Conservation (phyloP, 441 rosid species). For the Brassica balearica region DNA sequence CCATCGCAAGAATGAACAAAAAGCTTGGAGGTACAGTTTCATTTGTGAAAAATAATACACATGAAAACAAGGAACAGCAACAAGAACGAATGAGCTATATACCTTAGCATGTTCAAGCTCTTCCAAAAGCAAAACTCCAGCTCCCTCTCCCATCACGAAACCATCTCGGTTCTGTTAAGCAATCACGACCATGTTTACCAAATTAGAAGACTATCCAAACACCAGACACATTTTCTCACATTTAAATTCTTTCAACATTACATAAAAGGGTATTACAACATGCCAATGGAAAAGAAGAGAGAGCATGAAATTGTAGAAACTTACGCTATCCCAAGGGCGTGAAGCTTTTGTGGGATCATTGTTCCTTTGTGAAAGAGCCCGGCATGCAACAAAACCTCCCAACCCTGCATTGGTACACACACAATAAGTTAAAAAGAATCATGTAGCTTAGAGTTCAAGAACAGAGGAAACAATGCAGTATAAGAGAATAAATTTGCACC, state of each 20-base stretch:
- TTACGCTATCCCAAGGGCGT: conserved; percentile 94
- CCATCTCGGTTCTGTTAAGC: conserved; percentile 85
- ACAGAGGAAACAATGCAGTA: neutral
- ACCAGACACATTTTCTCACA: neutral
- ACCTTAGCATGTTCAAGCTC: conserved; percentile 99
- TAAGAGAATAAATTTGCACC: conserved; percentile 51
- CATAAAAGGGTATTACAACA: conserved; percentile 7
- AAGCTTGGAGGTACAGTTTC: conserved; percentile 14
- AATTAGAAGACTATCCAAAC: neutral
- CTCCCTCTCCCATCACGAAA: conserved; percentile 99
- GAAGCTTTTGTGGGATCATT: conserved; percentile 93
- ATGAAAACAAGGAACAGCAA: neutral
- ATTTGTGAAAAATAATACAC: neutral
- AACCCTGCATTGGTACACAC: conserved; percentile 61
- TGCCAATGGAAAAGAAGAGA: neutral
- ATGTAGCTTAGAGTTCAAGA: conserved; percentile 8
- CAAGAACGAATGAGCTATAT: conserved; percentile 29
- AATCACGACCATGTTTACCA: conserved; percentile 6
- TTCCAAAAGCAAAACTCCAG: conserved; percentile 94
- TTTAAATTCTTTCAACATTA: neutral
- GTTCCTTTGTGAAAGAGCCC: conserved; percentile 91
- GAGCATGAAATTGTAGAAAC: conserved; percentile 15
- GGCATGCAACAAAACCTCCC: conserved; percentile 98
- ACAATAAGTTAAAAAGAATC: conserved; percentile 23
- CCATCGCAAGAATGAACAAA: conserved; percentile 3